Base-by-base conservation (phyloP, 441 rosid species). In the Populus hybrid region DNA sequence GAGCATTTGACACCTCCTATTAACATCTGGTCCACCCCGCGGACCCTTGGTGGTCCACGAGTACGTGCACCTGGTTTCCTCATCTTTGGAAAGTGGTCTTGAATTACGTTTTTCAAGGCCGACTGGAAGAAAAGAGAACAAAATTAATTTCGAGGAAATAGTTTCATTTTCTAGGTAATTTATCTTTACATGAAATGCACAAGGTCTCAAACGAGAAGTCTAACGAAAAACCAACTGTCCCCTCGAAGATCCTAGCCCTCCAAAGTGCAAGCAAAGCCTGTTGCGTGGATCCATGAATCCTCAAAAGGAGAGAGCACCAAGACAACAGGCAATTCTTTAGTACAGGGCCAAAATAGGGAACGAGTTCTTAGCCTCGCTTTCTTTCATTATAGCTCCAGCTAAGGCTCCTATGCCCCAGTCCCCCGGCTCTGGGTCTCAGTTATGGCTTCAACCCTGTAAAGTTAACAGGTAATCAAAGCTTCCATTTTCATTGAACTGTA, bases 401-500 rank as follows among this genome's bases (percentile, higher is more conserved):
- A 53, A 36, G 71, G 71, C 18, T 34, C 28, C 32, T 30, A 30
- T 30, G 32, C 3, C 32, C 32, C 32, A 30, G 11, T 34, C 24
- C 40, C 20, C 34, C 6, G 4, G 21, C 26, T 12, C 32, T 30
- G 34, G 74, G 36, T 36, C 63, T 46, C 20, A 24, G 32, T 30
- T 30, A 30, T 30, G 32, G 32, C 32, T 30, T 30, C 32, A 30
- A 30, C 18, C 5, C 42, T 72, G 67, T 53, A 57, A 72, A 72
- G 67, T 18, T 72, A 28, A 38, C 38, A 26, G 32, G 59, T 70
- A 38, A 70, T 70, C 57, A 70, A 69, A 70, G 72, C 53, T 36
- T 10, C 28, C 57, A 70, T 30, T 36, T 70, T 24, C 53, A 38
- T 6, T 21, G 30, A 20, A 36, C 57, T 23, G 32, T 30, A 3